Base-by-base conservation (phyloP, 805 yeast genomes). In the Metschnikowia picachoensis region DNA sequence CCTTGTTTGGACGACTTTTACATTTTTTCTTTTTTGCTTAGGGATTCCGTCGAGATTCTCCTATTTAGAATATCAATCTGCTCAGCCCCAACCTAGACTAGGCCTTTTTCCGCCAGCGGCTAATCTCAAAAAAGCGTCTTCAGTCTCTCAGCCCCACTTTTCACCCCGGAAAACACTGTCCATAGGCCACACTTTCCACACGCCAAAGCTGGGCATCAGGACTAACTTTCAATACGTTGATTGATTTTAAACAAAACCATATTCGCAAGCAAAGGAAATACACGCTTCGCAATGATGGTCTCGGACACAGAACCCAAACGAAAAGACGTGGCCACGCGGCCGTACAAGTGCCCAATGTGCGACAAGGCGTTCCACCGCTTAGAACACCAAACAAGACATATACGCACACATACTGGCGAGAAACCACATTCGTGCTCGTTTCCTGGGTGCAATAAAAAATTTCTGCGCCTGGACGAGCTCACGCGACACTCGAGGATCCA, bases 401-500 rank as follows among this genome's bases (percentile, higher is more conserved):
- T 85, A 48, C 70, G 91, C 58, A 85, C 90, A 11, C 92, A 85
- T 58, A 85, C 92, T 0, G 92, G 92, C 25, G 91, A 85, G 58
- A 84, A 82, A 60, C 92, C 92, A 3, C 90, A 85, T 62, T 77
- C 76, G n/a, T 85, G 91, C 64, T 76, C 80, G 27, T 85, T 74
- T 53, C 85, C 85, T 0, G 86, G 86, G 0, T 85, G 92, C 61
- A 68, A 73, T 46, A 85, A 85, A 65, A 72, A 76, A 49, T 85
- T 85, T 58, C 77, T 85, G 39, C 68, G 92, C 46, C 78, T 84
- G 29, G 92, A 85, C 62, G 92, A 85, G 60, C 67, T 85, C 43
- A 85, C 89, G 12, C 74, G 92, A 60, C 92, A 85, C 61, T 70
- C 78, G 40, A 71, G 90, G 49, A 85, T 84, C 47, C 91, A 85